These are phyloP conservation scores for Saccharomycopsis guyanensis DNA, from an alignment of 805 yeast species.

Conservation along the genomic window DNA sequence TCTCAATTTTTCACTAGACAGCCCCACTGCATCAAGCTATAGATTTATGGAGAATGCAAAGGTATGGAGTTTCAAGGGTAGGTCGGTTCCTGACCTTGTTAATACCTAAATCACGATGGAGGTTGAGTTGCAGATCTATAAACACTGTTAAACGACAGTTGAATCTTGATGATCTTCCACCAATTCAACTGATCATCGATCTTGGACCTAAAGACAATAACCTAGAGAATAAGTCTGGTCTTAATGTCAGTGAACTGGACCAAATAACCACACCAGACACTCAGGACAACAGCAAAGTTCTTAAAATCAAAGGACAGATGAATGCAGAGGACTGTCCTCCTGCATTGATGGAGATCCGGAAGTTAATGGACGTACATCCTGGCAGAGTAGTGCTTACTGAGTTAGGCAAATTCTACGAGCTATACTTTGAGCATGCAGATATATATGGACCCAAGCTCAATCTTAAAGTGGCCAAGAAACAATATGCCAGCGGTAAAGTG, in stretches of 20 bases:
- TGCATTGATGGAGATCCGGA: constrained; percentile 25
- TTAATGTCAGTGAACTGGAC: too few relatives aligned
- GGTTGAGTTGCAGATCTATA: too few relatives aligned
- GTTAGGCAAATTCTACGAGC: constrained; percentile 81
- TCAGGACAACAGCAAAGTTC: not conserved
- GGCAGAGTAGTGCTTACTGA: constrained; percentile 63
- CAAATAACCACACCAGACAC: too few relatives aligned
- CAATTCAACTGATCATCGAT: not conserved
- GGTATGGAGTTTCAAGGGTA: not conserved
- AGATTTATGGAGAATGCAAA: not conserved
- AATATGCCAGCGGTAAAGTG: constrained; percentile 36
- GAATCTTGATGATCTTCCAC: not conserved
- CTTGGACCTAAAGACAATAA: too few relatives aligned
- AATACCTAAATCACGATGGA: too few relatives aligned
- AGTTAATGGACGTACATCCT: constrained; percentile 38
- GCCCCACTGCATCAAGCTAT: too few relatives aligned
- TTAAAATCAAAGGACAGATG: not conserved
- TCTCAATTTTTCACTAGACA: too few relatives aligned
- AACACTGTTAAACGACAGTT: not conserved
- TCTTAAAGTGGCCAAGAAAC: constrained; percentile 56
- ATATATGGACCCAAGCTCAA: constrained; percentile 64
- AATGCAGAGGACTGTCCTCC: constrained; percentile 15
- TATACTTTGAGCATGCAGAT: constrained; percentile 85
- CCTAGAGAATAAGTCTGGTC: too few relatives aligned
- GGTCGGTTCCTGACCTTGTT: not conserved